These are phyloP conservation scores for Trypanosomatidae sp. DNA, from an alignment of 208 protist species.

Conservation along the genomic window DNA sequence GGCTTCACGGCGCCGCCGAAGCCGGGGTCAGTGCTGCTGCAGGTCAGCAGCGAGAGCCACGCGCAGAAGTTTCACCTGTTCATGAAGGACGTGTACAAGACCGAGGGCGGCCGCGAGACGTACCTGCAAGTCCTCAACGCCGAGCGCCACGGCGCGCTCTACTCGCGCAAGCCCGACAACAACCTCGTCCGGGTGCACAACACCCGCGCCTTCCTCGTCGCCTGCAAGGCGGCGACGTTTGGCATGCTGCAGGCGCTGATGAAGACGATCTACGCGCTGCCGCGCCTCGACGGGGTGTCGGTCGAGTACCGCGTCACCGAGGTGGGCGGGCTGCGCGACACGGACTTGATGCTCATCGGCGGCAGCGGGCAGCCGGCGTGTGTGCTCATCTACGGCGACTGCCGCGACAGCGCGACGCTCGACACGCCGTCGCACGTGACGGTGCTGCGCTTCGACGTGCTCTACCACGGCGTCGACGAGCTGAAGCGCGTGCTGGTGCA, in stretches of 20 bases:
- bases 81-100: constrained; percentile 77
- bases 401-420: constrained; percentile 34
- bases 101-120: constrained; percentile 61
- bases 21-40: constrained; percentile 67
- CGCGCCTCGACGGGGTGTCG: constrained; percentile 58
- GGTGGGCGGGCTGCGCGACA: constrained; percentile 55
- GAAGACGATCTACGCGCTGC: constrained; percentile 76
- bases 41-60: constrained; percentile 77
- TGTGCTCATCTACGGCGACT: constrained; percentile 74
- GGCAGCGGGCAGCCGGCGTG: constrained; percentile 49
- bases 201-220: constrained; percentile 47
- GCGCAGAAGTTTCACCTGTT: constrained; percentile 79
- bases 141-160: constrained; percentile 55
- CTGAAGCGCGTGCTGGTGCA: constrained; percentile 69
- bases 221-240: constrained; percentile 79
- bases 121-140: constrained; percentile 76
- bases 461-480: constrained; percentile 81
- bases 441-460: constrained; percentile 63
- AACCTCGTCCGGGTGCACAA: constrained; percentile 63
- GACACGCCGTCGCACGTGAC: constrained; percentile 68
- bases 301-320: constrained; percentile 61
- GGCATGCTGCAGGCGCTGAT: constrained; percentile 85
- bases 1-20: constrained; percentile 74
- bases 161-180: constrained; percentile 78
- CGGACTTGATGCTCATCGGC: constrained; percentile 49